Evolutionary conservation across 345 rosid genomes (phyloP), one percentile per base, ranked within the genome.

Genomic region (Ailanthus altissimus): DNA sequence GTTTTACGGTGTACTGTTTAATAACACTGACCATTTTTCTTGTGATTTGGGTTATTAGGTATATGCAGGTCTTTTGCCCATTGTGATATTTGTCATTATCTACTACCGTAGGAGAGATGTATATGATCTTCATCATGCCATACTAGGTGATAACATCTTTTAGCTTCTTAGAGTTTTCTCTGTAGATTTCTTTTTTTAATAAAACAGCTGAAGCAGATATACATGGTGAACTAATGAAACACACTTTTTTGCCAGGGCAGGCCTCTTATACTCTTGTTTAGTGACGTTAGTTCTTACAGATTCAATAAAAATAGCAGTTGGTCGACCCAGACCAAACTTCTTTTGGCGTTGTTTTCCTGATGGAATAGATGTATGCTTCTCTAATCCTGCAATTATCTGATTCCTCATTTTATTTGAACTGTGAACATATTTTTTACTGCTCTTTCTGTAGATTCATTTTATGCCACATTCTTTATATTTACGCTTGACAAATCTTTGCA

Each of bases 261-360:
- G 98, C 68, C 94, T 93, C 76, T 81, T 89, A 25, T 95, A 84
- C 80, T 88, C 99, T 60, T 79, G 86, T 77, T 81, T 87, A 28
- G 81, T 92, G 77, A 95, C 96, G 1, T 90, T 86, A 25, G 93
- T 92, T 59, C 76, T 92, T 20, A 92, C 99, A 0, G 96, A 95
- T 80, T 68, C 97, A 11, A 92, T 92, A 46, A 92, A 95, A 86
- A 81, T 85, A 80, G 93, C 98, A 57, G 94, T 85, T 72, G 99
- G 99, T 72, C 73, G 90, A 70, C 97, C 98, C 67, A 88, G 96
- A n/a, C 99, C 99, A 46, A 94, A 95, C 83, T 95, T 95, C 85
- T 95, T 90, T 85, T 90, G 97, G 97, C 97, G 96, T 40, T 95
- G 98, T 80, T 95, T 95, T 80, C 99, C 97, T 0, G 97, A 95